Base-by-base conservation (phyloP, 257 asterid species). In the Avicennia marina region DNA sequence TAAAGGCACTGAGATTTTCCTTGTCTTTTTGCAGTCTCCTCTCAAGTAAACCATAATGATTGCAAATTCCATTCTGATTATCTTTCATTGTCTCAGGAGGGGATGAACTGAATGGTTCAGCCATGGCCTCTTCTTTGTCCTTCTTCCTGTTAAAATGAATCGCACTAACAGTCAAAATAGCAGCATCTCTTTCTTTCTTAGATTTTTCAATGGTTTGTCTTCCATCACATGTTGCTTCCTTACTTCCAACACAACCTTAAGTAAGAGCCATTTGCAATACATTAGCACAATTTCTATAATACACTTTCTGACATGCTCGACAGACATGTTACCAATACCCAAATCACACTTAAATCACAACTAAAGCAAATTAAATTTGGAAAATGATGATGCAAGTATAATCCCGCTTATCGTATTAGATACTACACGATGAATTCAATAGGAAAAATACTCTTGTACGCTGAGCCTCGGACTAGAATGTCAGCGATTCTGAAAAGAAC, bases 81-180 rank as follows among this genome's bases (percentile, higher is more conserved):
- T 62, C 65, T 16, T 58, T 67, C 21, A 21, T 22, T 56, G 45
- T 68, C 58, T 29, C 66, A 49, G 39, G 46, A 52, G 61, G 36
- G 33, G 60, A 58, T 43, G 66, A 59, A 63, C 41, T 60, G 21
- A 32, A 38, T 27, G 69, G 59, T 29, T 46, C 40, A 16, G 62
- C 74, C 63, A 42, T 72, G 12, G 48, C 78, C 74, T 66, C 72
- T 70, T 62, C 72, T 69, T 67, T 65, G 65, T 59, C 72, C 52
- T 62, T 55, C 68, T 36, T 46, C 55, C 66, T 78, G 60, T 55
- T 66, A 68, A 54, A 53, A 63, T 75, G 18, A 26, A 60, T 43
- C 32, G 43, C 64, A 50, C 68, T 63, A 50, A 9, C 16, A 57
- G 53, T 62, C 56, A 32, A 39, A 52, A 32, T 52, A 56, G 33